Percentiles rank a stretch among this genome's conserved stretches.
These are phyloP conservation scores for Tetradesmus lagerheimii DNA, from an alignment of 139 green algal species.

Conservation along the genomic window DNA sequence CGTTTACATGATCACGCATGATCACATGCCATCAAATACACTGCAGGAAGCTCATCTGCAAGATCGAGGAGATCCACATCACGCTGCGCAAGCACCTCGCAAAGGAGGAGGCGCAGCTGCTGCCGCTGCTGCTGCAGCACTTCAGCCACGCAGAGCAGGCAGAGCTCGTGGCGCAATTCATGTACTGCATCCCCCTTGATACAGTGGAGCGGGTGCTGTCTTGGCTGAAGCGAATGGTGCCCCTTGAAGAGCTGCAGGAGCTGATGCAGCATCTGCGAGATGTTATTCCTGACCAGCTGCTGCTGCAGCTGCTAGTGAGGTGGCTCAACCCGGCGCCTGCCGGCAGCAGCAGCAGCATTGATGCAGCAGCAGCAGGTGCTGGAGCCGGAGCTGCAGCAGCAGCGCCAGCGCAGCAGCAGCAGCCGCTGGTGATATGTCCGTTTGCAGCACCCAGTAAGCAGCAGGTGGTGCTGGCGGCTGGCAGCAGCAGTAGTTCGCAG, in stretches of 20 bases:
- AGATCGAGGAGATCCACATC: slow-evolving; percentile 86
- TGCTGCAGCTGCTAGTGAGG: slow-evolving; percentile 82
- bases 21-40: too few relatives aligned
- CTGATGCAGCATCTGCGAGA: slow-evolving; percentile 66
- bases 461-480: neutral
- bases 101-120: slow-evolving; percentile 98
- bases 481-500: neutral
- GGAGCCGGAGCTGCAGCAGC: neutral
- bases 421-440: slow-evolving; percentile 16
- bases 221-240: slow-evolving; percentile 83
- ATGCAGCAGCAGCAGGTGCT: slow-evolving; percentile 20
- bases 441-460: slow-evolving; percentile 2
- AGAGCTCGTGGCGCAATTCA: slow-evolving; percentile 92
- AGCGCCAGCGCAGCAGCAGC: slow-evolving; percentile 4
- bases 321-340: slow-evolving; percentile 76
- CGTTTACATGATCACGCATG: too few relatives aligned
- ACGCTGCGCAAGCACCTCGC: slow-evolving; percentile 94
- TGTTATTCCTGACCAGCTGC: slow-evolving; percentile 79
- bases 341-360: neutral
- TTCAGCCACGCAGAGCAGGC: slow-evolving; percentile 89
- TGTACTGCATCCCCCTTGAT: slow-evolving; percentile 95
- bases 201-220: slow-evolving; percentile 82
- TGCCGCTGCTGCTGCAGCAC: slow-evolving; percentile 92
- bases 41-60: slow-evolving; percentile 71
- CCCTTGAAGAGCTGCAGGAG: slow-evolving; percentile 65